Percentiles rank a stretch among this genome's conserved stretches.
Evolutionary conservation across 306 rosid genomes (phyloP).

Genomic region (Dalbergia cultrata): DNA sequence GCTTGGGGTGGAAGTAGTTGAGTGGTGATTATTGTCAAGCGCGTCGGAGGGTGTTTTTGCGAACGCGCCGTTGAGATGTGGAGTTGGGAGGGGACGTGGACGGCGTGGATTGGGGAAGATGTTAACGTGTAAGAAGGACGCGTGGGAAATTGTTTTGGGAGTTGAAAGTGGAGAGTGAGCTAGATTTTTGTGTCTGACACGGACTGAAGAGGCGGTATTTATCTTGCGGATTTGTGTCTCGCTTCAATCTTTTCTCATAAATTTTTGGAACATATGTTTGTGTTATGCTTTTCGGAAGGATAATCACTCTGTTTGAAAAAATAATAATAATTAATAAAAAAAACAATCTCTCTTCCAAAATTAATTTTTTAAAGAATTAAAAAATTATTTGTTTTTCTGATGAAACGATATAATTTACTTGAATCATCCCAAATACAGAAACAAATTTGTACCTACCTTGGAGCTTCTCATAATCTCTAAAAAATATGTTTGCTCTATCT

Average conservation of each 20-base stretch:
- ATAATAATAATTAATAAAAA: no score
- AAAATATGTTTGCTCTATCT: no score
- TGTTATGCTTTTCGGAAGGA: background rate
- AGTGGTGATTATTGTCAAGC: background rate
- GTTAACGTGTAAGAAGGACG: background rate
- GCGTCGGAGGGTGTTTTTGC: accelerated
- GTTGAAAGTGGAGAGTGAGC: conserved; percentile 15
- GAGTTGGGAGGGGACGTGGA: background rate
- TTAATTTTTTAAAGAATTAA: no score
- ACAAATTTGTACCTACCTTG: no score
- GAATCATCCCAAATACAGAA: no score
- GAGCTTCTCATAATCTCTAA: no score
- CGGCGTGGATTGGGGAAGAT: conserved; percentile 14
- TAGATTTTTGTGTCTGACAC: conserved; percentile 46
- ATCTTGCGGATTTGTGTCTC: conserved; percentile 10
- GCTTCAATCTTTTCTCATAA: background rate
- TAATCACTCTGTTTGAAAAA: background rate
- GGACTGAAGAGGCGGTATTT: background rate
- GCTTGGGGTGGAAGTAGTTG: conserved; percentile 17
- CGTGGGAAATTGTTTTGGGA: conserved; percentile 5
- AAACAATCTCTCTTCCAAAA: no score
- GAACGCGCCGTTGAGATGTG: background rate
- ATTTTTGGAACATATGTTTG: conserved; percentile 15
- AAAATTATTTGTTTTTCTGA: no score
- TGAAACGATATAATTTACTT: no score